phyloP scores from a whole-genome alignment of 805 yeast species.

The Cyberlindnera mycetangii region DNA sequence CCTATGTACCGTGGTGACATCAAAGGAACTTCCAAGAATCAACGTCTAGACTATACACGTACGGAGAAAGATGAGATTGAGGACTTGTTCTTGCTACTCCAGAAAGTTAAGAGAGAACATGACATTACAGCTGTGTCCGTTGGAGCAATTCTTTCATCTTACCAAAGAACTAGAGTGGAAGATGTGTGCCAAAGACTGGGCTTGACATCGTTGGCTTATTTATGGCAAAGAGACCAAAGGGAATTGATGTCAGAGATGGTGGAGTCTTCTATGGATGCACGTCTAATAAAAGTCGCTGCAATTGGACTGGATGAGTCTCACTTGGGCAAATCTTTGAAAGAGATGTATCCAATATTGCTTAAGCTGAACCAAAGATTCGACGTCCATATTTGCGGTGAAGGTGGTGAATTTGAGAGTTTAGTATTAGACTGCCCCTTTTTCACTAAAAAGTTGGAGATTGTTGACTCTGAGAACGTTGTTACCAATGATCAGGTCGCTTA shows the following conservation, averaged over 20 bases:
- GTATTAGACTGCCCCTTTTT: constrained; percentile 91
- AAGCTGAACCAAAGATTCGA: constrained; percentile 64
- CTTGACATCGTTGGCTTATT: constrained; percentile 64
- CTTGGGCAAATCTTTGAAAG: constrained; percentile 64
- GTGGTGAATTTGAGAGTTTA: constrained; percentile 95
- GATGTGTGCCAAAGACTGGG: constrained; percentile 77
- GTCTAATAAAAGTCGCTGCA: constrained; percentile 91
- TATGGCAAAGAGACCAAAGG: constrained; percentile 88
- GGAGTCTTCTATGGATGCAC: constrained; percentile 63
- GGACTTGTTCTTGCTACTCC: constrained; percentile 60
- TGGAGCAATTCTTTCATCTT: constrained; percentile 95
- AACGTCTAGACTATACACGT: constrained; percentile 61
- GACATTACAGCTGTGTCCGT: constrained; percentile 85
- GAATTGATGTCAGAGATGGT: constrained; percentile 84
- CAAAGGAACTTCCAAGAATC: constrained; percentile 58
- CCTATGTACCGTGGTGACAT: constrained; percentile 77
- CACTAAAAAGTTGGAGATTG: constrained; percentile 39
- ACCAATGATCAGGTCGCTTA: constrained; percentile 67
- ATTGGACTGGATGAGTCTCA: constrained; percentile 68
- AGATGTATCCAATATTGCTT: constrained; percentile 56
- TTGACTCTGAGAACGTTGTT: constrained; percentile 19
- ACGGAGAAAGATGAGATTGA: constrained; percentile 85
- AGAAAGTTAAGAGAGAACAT: constrained; percentile 44
- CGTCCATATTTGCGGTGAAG: constrained; percentile 96
- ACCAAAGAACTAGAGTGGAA: constrained; percentile 92